Base-by-base conservation (phyloP, 2,329 filamentous ascomycete genomes). In the Exophiala oligosperma region DNA sequence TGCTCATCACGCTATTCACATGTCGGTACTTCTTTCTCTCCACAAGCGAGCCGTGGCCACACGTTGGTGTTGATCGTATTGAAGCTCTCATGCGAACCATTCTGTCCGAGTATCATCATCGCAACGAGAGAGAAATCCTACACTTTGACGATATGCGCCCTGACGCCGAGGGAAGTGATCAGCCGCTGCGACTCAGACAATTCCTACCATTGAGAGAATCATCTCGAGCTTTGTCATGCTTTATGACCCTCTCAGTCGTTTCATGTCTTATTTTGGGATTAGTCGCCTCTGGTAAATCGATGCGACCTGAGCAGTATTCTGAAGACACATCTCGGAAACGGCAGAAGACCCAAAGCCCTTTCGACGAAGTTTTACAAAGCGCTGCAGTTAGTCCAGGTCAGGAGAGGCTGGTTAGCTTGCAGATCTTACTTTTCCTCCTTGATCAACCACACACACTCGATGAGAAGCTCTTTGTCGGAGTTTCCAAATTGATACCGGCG, bases 111-210 rank as follows among this genome's bases (percentile, higher is more conserved):
- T 97, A 97, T 72, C 80, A 84, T 3, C 86, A 80, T 63, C 83
- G 91, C 60, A 79, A 85, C 37, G 85, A 89, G 49, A 84, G 85
- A 58, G 86, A 90, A 49, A 84, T 87, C 38, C 79, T 97, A 9
- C 88, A 91, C 63, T 75, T 95, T n/a, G 85, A 90, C 60, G 90
- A 97, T 66, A 70, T 97, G 26, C 76, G 80, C 0, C 89, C 90
- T 68, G 77, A 69, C 69, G 62, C 66, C 35, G 57, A 49, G 26
- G 52, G 48, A 35, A 62, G 54, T 47, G 57, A 58, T 7, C 49
- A 50, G 21, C 73, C 73, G 12, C 73, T 82, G 11, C 68, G 75
- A n/a, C 57, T 62, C 23, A 67, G 64, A 24, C 63, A 69, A 29
- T 72, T 74, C 57, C 71, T 72, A 14, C 75, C 75, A 51, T 68